phyloP scores from a whole-genome alignment of 352 stramenopile species.

The Phytopythium vexans region DNA sequence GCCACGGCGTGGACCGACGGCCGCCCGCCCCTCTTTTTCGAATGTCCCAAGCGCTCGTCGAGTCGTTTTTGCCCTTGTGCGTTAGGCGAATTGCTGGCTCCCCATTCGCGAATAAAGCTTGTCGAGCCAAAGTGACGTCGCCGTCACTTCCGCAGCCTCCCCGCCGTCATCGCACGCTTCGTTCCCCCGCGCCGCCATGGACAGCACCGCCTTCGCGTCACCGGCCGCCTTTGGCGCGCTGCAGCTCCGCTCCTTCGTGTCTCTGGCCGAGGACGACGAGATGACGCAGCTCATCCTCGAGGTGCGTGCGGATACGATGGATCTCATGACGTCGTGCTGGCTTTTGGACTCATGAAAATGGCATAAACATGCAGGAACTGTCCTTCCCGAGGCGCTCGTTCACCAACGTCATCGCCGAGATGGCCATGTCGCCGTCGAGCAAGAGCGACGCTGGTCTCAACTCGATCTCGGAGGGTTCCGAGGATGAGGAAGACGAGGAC shows the following conservation, averaged over 20 bases:
- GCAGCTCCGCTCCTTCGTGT: conserved; percentile 74
- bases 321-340: not conserved
- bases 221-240: conserved; percentile 27
- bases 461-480: conserved; percentile 67
- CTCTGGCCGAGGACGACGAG: conserved; percentile 63
- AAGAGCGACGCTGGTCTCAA: conserved; percentile 55
- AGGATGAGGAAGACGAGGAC: conserved; percentile 46
- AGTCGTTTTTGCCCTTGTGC: conserved; percentile 10
- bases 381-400: conserved; percentile 56
- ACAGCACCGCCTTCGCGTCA: conserved; percentile 8
- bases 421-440: conserved; percentile 58
- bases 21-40: conserved; percentile 1
- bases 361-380: conserved; percentile 39
- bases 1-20: not conserved
- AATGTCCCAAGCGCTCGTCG: conserved; percentile 15
- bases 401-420: conserved; percentile 52
- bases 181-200: conserved; percentile 22
- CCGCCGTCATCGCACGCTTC: conserved; percentile 2
- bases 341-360: not conserved
- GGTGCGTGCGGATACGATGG: conserved; percentile 20
- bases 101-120: not conserved
- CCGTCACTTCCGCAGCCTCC: conserved; percentile 9
- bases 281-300: conserved; percentile 75
- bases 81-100: not conserved
- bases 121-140: not conserved